Base-by-base conservation (phyloP, 345 rosid genomes). In the Theobroma cacao region DNA sequence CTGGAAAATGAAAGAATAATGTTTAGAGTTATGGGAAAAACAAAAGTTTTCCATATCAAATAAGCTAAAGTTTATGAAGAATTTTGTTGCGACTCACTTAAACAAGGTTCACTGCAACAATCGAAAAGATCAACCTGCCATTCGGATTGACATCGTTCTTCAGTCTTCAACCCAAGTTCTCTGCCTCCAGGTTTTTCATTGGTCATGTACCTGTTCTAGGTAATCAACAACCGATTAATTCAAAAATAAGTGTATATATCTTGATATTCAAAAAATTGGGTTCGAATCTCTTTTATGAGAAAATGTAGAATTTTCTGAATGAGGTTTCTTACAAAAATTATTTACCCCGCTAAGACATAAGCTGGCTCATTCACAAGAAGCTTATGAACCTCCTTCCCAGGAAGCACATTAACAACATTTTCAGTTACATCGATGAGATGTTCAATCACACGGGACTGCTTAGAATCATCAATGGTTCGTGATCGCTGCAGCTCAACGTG, bases 401-500 rank as follows among this genome's bases (percentile, higher is more conserved):
- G 80, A 12, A 66, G n/a, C 10, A 60, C 77, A 47, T 75, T 78
- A 4, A 82, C 81, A 52, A 67, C 79, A 68, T 76, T 76, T 45
- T 81, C 77, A 22, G 80, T 81, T 0, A 81, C 68, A 48, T 77
- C 71, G 28, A 81, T 66, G 9, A 81, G 76, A 80, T 80, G 89
- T 72, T 84, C 83, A n/a, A 86, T 86, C 55, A 86, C 66, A n/a
- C 74, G 84, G 24, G 86, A 84, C 45, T 86, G 87, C 64, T 78
- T 55, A n/a, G 63, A 30, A n/a, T 86, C 86, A 14, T 76, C 63
- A 45, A 33, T 64, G 20, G 86, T 80, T 69, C 77, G 61, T 45
- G 86, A 84, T 48, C 83, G 55, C 9, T 80, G 84, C 36, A 86
- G 74, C 82, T 86, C 87, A 17, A 82, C 64, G 4, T 79, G 81